A percentile compares a stretch with the other conserved stretches of the same genome.
phyloP scores from a whole-genome alignment of 495 filamentous ascomycete genomes.

The Cryomyces minteri region DNA sequence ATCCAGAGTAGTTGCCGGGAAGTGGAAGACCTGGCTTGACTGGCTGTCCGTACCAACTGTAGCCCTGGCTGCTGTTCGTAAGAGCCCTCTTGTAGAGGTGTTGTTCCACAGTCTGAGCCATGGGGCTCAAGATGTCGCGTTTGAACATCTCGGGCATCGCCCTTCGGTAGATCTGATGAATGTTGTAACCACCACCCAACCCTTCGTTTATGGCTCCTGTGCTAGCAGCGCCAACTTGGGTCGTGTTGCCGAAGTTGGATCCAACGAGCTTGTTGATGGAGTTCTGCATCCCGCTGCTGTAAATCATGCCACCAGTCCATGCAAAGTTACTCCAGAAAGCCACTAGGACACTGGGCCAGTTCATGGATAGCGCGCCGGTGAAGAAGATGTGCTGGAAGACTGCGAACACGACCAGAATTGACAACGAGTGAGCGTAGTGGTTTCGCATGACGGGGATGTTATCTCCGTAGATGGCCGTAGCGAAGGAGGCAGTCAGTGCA shows the following conservation, averaged over 20 bases:
- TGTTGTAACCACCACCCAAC: slow-evolving; percentile 30
- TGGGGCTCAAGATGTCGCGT: neutral
- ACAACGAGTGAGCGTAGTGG: slow-evolving; percentile 58
- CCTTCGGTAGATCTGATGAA: slow-evolving; percentile 38
- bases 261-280: slow-evolving; percentile 43
- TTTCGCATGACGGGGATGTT: slow-evolving; percentile 42
- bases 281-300: slow-evolving; percentile 32
- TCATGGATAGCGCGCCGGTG: slow-evolving; percentile 48
- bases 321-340: slow-evolving; percentile 70
- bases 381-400: slow-evolving; percentile 58
- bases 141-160: slow-evolving; percentile 16
- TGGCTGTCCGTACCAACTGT: slow-evolving; percentile 35
- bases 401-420: slow-evolving; percentile 47
- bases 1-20: slow-evolving; percentile 48
- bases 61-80: slow-evolving; percentile 20
- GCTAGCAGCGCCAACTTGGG: slow-evolving; percentile 40
- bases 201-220: slow-evolving; percentile 26
- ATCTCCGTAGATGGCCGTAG: slow-evolving; percentile 45
- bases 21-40: slow-evolving; percentile 38
- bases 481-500: slow-evolving; percentile 45
- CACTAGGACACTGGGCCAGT: slow-evolving; percentile 51
- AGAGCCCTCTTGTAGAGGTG: slow-evolving; percentile 23
- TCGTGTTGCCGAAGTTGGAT: slow-evolving; percentile 35
- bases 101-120: slow-evolving; percentile 13
- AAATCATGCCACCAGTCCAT: slow-evolving; percentile 52